Evolutionary conservation across 225 moss, liverwort and hornwort species (phyloP).

Genomic region (Polytrichum formosum): DNA sequence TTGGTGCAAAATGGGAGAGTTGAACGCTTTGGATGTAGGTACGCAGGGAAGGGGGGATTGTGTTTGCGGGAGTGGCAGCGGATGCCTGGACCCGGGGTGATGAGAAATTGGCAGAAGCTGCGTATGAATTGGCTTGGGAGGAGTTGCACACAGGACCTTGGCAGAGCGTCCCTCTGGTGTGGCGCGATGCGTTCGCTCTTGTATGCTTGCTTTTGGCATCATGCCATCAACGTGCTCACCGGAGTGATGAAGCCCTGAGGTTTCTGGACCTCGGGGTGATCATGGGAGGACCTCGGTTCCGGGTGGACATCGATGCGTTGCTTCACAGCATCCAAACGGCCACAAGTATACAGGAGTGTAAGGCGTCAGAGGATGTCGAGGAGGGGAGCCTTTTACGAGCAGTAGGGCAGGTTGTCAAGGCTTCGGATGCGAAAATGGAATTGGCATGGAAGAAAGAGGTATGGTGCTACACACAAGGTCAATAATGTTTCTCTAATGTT

Average conservation of each 20-base stretch:
- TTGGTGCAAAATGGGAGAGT: no score
- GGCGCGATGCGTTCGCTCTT: slow-evolving; percentile 91
- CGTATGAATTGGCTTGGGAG: slow-evolving; percentile 97
- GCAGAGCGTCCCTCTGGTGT: slow-evolving; percentile 68
- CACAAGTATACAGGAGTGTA: slow-evolving; percentile 13
- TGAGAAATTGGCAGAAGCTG: slow-evolving; percentile 73
- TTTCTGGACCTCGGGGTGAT: slow-evolving; percentile 83
- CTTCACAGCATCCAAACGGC: slow-evolving; percentile 33
- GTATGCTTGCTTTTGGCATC: slow-evolving; percentile 70
- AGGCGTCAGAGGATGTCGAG: slow-evolving; percentile 17
- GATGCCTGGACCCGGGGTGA: slow-evolving; percentile 60
- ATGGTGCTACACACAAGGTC: slow-evolving; percentile 31
- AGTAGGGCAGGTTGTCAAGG: background rate
- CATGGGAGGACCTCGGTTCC: slow-evolving; percentile 77
- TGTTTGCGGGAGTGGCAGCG: slow-evolving; percentile 63
- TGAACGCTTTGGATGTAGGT: slow-evolving; percentile 26
- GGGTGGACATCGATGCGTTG: slow-evolving; percentile 54
- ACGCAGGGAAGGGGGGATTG: slow-evolving; percentile 72
- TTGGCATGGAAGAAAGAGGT: slow-evolving; percentile 31
- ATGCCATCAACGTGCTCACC: slow-evolving; percentile 45
- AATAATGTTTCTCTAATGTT: slow-evolving; percentile 15
- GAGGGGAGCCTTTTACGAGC: slow-evolving; percentile 24
- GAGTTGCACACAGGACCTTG: slow-evolving; percentile 87
- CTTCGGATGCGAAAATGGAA: slow-evolving; percentile 7
- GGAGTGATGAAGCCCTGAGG: slow-evolving; percentile 52